Conservation (phyloP, 352 stramenopile genomes). For the Phytophthora idaei region DNA sequence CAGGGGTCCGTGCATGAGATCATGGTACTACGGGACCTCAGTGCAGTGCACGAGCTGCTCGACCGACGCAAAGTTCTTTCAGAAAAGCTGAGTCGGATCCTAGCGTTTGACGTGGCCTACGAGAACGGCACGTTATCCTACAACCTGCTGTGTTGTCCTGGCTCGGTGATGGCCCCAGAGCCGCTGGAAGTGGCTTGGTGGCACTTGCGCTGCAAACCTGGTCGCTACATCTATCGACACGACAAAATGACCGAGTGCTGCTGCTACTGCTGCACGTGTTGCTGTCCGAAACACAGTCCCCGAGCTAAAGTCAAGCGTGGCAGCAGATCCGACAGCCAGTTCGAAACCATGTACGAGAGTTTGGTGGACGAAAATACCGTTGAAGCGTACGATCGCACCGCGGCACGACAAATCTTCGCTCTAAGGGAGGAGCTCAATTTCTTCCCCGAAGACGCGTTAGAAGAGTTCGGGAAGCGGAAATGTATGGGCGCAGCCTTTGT, state of each 20-base stretch:
- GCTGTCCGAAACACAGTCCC: constrained; percentile 41
- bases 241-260: constrained; percentile 39
- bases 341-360: constrained; percentile 36
- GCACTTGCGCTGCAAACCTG: constrained; percentile 63
- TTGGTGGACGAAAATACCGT: constrained; percentile 29
- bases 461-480: constrained; percentile 59
- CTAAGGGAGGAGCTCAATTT: constrained; percentile 76
- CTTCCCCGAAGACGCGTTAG: constrained; percentile 67
- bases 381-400: constrained; percentile 26
- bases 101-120: constrained; percentile 57
- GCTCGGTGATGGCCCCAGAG: constrained; percentile 56
- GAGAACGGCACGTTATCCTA: constrained; percentile 64
- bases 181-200: constrained; percentile 46
- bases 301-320: constrained; percentile 23
- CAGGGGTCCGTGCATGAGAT: constrained; percentile 60
- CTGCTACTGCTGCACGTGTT: constrained; percentile 50
- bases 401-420: constrained; percentile 31
- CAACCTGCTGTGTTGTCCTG: constrained; percentile 71
- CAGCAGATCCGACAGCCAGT: constrained; percentile 27
- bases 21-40: constrained; percentile 67
- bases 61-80: constrained; percentile 49
- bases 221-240: constrained; percentile 57
- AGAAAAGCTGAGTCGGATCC: constrained; percentile 60
- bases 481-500: constrained; percentile 77
- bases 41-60: constrained; percentile 62